Conservation (phyloP, 352 stramenopile genomes). For the Discostella stelligera region DNA sequence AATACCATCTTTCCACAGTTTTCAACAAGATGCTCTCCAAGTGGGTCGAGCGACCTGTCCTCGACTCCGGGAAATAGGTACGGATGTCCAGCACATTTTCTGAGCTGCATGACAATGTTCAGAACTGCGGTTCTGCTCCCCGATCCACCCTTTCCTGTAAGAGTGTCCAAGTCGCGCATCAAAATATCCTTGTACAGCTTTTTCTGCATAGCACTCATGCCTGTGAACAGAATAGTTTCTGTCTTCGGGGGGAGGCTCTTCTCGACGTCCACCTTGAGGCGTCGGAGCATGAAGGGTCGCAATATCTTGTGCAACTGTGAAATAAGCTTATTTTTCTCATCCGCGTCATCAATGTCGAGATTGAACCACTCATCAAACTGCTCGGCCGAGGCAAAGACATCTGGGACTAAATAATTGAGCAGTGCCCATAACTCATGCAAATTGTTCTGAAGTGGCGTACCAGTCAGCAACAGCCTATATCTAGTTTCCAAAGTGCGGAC, state of each 20-base stretch:
- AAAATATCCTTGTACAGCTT: conserved; percentile 96
- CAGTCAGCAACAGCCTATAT: conserved; percentile 84
- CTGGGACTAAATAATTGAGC: conserved; percentile 97
- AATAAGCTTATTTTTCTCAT: conserved; percentile 89
- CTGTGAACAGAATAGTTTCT: conserved; percentile 99
- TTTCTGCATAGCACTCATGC: conserved; percentile 95
- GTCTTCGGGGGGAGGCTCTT: conserved; percentile 97
- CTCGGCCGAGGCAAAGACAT: conserved; percentile 95
- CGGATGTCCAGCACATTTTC: conserved; percentile 99
- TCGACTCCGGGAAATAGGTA: conserved; percentile 98
- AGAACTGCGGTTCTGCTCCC: conserved; percentile 86
- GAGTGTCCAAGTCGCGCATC: conserved; percentile 90
- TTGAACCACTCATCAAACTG: conserved; percentile 99
- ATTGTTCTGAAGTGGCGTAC: conserved; percentile 97
- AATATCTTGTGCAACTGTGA: conserved; percentile 93
- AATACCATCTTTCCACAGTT: conserved; percentile 98
- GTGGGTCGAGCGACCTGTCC: conserved; percentile 91
- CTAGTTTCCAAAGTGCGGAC: conserved; percentile 80
- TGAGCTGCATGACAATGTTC: conserved; percentile 99
- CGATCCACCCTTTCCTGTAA: conserved; percentile 63
- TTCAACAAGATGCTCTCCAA: conserved; percentile 95
- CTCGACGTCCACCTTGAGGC: conserved; percentile 97
- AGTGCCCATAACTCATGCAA: conserved; percentile 99
- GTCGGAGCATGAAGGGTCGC: conserved; percentile 96
- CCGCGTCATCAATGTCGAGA: conserved; percentile 91